Evolutionary conservation across 495 filamentous ascomycete genomes (phyloP).

Genomic region (Neurospora tetrasperma): DNA sequence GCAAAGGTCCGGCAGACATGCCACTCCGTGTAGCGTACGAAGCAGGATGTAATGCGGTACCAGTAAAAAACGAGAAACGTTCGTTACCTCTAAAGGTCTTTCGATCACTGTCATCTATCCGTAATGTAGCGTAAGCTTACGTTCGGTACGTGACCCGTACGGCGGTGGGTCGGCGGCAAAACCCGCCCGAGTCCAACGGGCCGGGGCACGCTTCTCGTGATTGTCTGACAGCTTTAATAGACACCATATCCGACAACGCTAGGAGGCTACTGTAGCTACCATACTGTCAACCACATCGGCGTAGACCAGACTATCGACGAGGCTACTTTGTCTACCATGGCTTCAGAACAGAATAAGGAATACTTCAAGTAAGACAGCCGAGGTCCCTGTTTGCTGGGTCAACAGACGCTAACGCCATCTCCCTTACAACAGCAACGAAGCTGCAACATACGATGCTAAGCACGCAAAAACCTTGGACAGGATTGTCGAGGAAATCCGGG

Average conservation of each 20-base stretch:
- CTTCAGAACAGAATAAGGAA: slow-evolving; percentile 30
- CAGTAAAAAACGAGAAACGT: neutral
- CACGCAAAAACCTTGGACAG: slow-evolving; percentile 28
- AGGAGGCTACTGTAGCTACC: neutral
- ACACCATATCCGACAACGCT: neutral
- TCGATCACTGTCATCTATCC: neutral
- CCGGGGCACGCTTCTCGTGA: neutral
- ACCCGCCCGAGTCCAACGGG: neutral
- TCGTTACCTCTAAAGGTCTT: neutral
- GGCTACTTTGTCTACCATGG: neutral
- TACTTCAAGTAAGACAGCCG: slow-evolving; percentile 33
- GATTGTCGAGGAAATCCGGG: slow-evolving; percentile 38
- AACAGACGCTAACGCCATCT: neutral
- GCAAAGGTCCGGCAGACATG: neutral
- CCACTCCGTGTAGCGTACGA: neutral
- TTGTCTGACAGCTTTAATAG: neutral
- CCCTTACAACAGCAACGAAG: slow-evolving; percentile 23
- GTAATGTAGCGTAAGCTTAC: neutral
- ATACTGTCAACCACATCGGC: neutral
- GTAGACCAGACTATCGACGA: neutral
- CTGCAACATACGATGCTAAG: slow-evolving; percentile 30
- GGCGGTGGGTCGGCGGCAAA: neutral
- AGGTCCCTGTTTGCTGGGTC: neutral
- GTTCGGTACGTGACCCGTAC: neutral
- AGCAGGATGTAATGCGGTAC: neutral